phyloP scores from a whole-genome alignment of 2,329 filamentous ascomycete species.

The Cercospora nicotianae region DNA sequence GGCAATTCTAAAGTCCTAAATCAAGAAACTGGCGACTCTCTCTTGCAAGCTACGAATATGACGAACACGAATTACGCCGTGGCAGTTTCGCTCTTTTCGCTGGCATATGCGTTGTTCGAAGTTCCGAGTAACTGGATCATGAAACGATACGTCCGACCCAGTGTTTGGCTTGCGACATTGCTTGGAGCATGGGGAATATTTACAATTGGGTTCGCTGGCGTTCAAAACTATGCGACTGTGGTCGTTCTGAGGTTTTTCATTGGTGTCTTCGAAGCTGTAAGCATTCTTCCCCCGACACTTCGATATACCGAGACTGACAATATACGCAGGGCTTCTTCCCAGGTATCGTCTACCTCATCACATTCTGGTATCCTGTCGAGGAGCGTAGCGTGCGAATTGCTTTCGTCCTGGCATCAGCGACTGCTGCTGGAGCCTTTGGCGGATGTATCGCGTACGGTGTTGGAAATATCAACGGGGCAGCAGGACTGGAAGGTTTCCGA shows the following conservation, averaged over 20 bases:
- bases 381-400: constrained; percentile 61
- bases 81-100: constrained; percentile 39
- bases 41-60: constrained; percentile 63
- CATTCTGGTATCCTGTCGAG: constrained; percentile 58
- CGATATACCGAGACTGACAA: background rate
- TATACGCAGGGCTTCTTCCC: constrained; percentile 39
- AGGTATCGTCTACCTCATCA: constrained; percentile 30
- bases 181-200: constrained; percentile 44
- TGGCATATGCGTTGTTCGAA: constrained; percentile 38
- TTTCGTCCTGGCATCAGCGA: constrained; percentile 56
- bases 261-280: constrained; percentile 42
- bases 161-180: constrained; percentile 42
- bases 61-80: constrained; percentile 60
- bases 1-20: constrained; percentile 62
- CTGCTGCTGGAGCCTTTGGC: constrained; percentile 56
- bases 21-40: constrained; percentile 58
- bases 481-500: constrained; percentile 46
- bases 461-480: constrained; percentile 53
- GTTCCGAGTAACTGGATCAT: constrained; percentile 44
- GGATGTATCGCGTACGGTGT: constrained; percentile 62
- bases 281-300: background rate
- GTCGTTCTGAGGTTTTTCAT: constrained; percentile 40
- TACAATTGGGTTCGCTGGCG: constrained; percentile 42
- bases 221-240: constrained; percentile 39
- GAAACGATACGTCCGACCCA: constrained; percentile 42